Base-by-base conservation (phyloP, 345 rosid genomes). In the Camelina hispida region DNA sequence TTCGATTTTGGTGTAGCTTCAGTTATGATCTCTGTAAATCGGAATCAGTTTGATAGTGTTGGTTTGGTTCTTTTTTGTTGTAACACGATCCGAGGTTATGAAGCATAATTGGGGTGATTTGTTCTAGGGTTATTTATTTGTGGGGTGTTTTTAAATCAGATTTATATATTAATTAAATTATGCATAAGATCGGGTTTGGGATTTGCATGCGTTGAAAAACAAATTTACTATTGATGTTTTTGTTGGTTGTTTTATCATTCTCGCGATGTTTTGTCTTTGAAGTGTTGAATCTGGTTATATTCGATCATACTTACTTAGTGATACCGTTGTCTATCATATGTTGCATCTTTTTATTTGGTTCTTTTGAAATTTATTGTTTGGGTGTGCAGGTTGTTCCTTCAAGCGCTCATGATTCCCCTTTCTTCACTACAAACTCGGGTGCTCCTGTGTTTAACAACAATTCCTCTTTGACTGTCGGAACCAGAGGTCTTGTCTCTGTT, bases 371-470 rank as follows among this genome's bases (percentile, higher is more conserved):
- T 11, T 17, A 20, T 37, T 16, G 0, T 47, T 47, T 32, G 38
- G 37, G 37, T 34, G 37, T 74, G 76, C 34, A 80, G 83, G 11
- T 22, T 59, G 17, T 28, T 35, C 83, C 83, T 43, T 80, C 83
- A 37, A 80, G 77, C 68, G 77, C 80, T 75, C 52, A 70, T 61
- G 63, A 65, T 71, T 70, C 83, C 0, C 55, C 73, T 9, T 70
- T 75, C 69, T 80, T 51, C 53, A 80, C 83, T 10, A 80, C 83
- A 35, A 80, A 80, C 60, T 80, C 83, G 1, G 83, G 83, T 66
- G 83, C 83, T 71, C 80, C 83, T 1, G 77, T 80, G 14, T 75
- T 66, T 69, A 80, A 80, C 70, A 80, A 80, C 58, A 80, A 80
- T 74, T 61, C 83, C 18, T 75, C 83, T 51, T 65, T 71, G 62